Evolutionary conservation across 2,329 filamentous ascomycete genomes (phyloP), one percentile per base, ranked within the genome.

Genomic region (Aspergillus vadensis): DNA sequence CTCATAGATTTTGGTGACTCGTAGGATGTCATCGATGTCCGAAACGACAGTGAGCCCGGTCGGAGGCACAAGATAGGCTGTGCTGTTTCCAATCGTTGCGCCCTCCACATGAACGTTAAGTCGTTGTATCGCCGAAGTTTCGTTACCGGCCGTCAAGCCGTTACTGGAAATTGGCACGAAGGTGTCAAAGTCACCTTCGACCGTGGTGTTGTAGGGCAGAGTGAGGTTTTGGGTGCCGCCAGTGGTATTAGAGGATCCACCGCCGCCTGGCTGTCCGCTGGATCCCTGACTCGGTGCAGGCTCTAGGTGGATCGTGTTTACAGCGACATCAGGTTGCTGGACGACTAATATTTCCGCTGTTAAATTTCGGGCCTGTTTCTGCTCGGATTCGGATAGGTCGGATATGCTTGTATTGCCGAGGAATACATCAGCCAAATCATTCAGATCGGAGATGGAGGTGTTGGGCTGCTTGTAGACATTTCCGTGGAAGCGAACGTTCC

Each of bases 401-500:
- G 36, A 10, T 2, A 53, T 53, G 32, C 51, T 53, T 3, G 51
- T 53, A 17, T 53, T 53, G 3, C 51, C 51, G 7, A 53, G 51
- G 19, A 53, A 53, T 21, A 53, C 19, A 17, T 53, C 17, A 5
- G 51, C 51, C 12, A 53, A 17, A 14, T 53, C n/a, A 36, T 53
- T 53, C 21, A 53, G 36, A 21, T 53, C 51, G 51, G 51, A 41
- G 51, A 53, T 19, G 51, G 51, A 53, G 51, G 51, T 53, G 36
- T 53, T 53, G 7, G 51, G 51, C 15, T 53, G 51, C 19, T 53
- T 53, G 36, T 53, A 53, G 17, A 53, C 51, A 14, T 53, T 53
- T 17, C 51, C 51, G 51, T 53, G 51, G 12, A 53, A 53, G 36
- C 51, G 51, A 14, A 53, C 36, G 21, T 53, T 53, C 51, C 51